Percentiles rank a stretch among this genome's conserved stretches.
Evolutionary conservation across 805 yeast genomes (phyloP).

Genomic region (Wickerhamiella hasegawae): DNA sequence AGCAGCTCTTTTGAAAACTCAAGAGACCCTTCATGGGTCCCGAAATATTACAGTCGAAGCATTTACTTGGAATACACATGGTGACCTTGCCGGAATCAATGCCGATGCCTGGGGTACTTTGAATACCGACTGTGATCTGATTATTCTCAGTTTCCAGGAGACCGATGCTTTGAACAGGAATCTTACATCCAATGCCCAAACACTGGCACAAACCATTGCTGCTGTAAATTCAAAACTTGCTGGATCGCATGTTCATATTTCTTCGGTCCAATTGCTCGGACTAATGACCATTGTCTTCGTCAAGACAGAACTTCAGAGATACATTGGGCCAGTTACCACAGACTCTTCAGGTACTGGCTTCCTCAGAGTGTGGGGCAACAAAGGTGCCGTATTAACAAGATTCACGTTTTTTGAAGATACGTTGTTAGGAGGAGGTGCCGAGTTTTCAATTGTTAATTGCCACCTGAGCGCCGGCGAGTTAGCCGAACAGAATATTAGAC

Average conservation of each 20-base stretch:
- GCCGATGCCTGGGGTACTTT: conserved; percentile 5
- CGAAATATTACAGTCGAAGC: conserved; percentile 16
- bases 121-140: conserved; percentile 1
- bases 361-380: conserved; percentile 42
- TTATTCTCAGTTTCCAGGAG: conserved; percentile 46
- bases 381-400: conserved; percentile 37
- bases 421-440: conserved; percentile 18
- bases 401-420: conserved; percentile 22
- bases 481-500: conserved; percentile 22
- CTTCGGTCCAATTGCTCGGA: conserved; percentile 36
- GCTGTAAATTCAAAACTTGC: conserved; percentile 14
- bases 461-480: conserved; percentile 34
- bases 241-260: conserved; percentile 22
- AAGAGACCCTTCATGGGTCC: background rate
- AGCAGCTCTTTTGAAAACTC: conserved; percentile 8
- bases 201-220: conserved; percentile 15
- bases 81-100: conserved; percentile 16
- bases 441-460: conserved; percentile 29
- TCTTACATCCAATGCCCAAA: conserved; percentile 20
- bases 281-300: conserved; percentile 33
- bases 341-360: conserved; percentile 41
- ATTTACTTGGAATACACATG: conserved; percentile 28
- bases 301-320: conserved; percentile 19
- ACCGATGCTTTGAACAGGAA: conserved; percentile 28
- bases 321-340: conserved; percentile 26